Evolutionary conservation across 805 yeast genomes (phyloP).

Genomic region (Ogataea ganodermae): DNA sequence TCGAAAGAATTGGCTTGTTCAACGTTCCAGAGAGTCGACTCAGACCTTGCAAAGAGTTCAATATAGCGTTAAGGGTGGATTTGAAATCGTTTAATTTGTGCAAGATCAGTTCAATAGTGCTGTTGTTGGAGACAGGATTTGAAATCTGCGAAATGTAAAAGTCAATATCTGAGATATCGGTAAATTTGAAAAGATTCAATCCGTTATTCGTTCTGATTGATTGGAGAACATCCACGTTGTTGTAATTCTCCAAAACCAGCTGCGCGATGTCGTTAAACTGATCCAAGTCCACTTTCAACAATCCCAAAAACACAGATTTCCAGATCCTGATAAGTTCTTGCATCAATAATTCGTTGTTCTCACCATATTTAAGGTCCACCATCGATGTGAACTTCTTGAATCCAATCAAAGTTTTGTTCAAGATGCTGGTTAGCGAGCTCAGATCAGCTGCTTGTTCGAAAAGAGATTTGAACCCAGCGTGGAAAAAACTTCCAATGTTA

Average conservation of each 20-base stretch:
- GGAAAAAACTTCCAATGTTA: constrained; percentile 20
- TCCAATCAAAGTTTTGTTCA: constrained; percentile 26
- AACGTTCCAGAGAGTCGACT: constrained; percentile 22
- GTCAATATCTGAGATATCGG: constrained; percentile 27
- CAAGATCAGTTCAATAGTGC: constrained; percentile 18
- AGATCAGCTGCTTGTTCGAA: constrained; percentile 18
- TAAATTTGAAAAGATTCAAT: constrained; percentile 22
- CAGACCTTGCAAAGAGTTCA: constrained; percentile 25
- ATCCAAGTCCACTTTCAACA: constrained; percentile 18
- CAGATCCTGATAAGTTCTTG: constrained; percentile 22
- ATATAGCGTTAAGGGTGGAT: constrained; percentile 11
- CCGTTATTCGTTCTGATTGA: constrained; percentile 19
- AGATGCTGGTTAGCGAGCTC: constrained; percentile 18
- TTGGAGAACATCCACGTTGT: constrained; percentile 12
- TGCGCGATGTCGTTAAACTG: constrained; percentile 24
- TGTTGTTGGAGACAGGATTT: constrained; percentile 14
- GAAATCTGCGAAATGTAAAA: constrained; percentile 22
- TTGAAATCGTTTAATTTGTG: constrained; percentile 24
- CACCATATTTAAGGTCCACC: constrained; percentile 19
- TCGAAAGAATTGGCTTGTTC: constrained; percentile 35
- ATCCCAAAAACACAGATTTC: constrained; percentile 18
- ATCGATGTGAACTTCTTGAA: constrained; percentile 36
- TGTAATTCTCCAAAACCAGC: constrained; percentile 19
- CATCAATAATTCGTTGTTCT: constrained; percentile 13
- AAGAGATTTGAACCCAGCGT: constrained; percentile 4